Evolutionary conservation across 2,329 filamentous ascomycete genomes (phyloP).

Genomic region (Talaromyces sp.): DNA sequence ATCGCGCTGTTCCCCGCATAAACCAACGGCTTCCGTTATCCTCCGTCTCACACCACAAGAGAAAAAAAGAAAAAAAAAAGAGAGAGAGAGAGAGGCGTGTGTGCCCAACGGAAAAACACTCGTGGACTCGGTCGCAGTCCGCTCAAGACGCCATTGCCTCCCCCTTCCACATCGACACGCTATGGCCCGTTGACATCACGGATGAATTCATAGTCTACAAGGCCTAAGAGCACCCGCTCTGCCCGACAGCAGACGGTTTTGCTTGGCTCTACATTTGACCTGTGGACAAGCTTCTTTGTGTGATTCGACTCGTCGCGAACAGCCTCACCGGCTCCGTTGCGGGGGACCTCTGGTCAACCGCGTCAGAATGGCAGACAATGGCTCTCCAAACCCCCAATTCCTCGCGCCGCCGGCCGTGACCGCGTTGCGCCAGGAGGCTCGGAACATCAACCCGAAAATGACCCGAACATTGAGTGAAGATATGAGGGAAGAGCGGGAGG

Average conservation of each 20-base stretch:
- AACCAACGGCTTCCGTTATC: conserved; percentile 21
- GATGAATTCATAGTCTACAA: conserved; percentile 44
- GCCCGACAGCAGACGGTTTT: conserved; percentile 47
- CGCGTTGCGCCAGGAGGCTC: conserved; percentile 48
- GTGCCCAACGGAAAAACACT: conserved; percentile 4
- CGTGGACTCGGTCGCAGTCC: not conserved
- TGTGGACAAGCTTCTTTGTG: conserved; percentile 16
- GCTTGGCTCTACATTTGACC: conserved; percentile 30
- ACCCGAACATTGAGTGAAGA: conserved; percentile 75
- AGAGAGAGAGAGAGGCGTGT: conserved; percentile 1
- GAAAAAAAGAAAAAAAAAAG: not conserved
- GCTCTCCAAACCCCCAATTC: conserved; percentile 38
- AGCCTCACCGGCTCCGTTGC: not conserved
- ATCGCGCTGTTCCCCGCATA: conserved; percentile 31
- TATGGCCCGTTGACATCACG: conserved; percentile 46
- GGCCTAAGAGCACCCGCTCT: conserved; percentile 45
- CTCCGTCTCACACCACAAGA: conserved; percentile 18
- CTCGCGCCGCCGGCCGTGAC: conserved; percentile 49
- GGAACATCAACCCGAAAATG: conserved; percentile 50
- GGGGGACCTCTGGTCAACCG: conserved; percentile 14
- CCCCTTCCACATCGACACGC: conserved; percentile 22
- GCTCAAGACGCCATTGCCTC: not conserved
- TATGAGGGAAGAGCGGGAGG: conserved; percentile 89
- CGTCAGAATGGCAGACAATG: conserved; percentile 48
- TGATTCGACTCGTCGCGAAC: conserved; percentile 5